These are phyloP conservation scores for Flaveria linearis DNA, from an alignment of 129 eudicot species.

Conservation along the genomic window DNA sequence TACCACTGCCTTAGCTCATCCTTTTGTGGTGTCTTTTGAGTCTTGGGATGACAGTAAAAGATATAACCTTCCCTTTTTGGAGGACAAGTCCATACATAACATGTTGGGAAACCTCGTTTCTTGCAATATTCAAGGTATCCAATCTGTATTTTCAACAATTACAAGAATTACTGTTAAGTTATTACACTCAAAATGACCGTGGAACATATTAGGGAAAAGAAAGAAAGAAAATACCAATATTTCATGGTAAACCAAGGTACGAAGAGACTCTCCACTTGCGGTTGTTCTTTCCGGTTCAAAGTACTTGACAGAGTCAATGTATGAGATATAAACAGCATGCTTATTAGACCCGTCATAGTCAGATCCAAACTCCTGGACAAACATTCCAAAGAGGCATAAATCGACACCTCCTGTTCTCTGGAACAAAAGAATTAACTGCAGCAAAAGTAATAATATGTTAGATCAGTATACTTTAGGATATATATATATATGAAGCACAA, in stretches of 20 bases:
- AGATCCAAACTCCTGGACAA: constrained; percentile 83
- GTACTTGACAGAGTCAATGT: constrained; percentile 78
- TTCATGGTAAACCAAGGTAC: constrained; percentile 79
- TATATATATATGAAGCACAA: neutral
- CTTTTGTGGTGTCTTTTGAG: constrained; percentile 61
- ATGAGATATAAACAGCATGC: constrained; percentile 66
- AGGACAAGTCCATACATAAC: constrained; percentile 92
- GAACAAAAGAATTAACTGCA: constrained; percentile 65
- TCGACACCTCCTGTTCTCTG: constrained; percentile 74
- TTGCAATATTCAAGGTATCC: constrained; percentile 88
- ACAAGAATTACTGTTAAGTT: neutral
- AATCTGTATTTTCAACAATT: constrained; percentile 37
- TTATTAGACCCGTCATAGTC: constrained; percentile 61
- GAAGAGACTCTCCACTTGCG: constrained; percentile 61
- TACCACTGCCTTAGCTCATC: constrained; percentile 71
- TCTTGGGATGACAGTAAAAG: constrained; percentile 70
- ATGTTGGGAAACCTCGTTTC: constrained; percentile 61
- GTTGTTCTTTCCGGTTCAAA: constrained; percentile 61
- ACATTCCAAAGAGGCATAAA: constrained; percentile 74
- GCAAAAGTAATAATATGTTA: constrained; percentile 13
- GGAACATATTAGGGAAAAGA: neutral
- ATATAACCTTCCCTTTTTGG: constrained; percentile 68
- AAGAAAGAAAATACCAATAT: constrained; percentile 50
- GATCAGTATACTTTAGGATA: neutral
- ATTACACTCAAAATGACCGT: neutral